Evolutionary conservation across 2,329 filamentous ascomycete genomes (phyloP), one percentile per base, ranked within the genome.

Genomic region (Penicillium sp.): DNA sequence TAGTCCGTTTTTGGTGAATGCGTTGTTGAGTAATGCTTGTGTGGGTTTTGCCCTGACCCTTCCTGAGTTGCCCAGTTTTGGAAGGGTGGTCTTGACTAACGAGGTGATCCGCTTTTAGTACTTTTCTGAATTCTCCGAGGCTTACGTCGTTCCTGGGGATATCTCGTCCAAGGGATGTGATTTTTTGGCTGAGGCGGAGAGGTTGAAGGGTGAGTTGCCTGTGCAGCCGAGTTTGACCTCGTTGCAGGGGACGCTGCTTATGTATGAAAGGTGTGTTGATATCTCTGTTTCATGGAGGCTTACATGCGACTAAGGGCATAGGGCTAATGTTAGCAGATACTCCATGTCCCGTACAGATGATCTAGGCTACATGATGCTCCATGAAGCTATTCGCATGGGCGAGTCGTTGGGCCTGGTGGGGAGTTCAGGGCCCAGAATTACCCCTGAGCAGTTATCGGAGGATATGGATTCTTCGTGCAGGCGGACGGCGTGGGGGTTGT

Each of bases 1-100:
- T 76, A 94, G 91, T 0, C 87, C 91, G 1, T 79, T 96, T 60
- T 79, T 97, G n/a, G 92, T 97, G 60, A 96, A 96, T 76, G 90
- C 92, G 4, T 92, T 96, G 83, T 82, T 96, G 50, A 89, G 92
- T 28, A 75, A 74, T 68, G 75, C 75, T 57, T 78, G 75, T 65
- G 75, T 78, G 63, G 54, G 75, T 70, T 11, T 37, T 20, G 20
- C 34, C 42, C 28, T 22, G 54, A 17, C 5, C 50, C 42, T 6
- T 0, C 15, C 49, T n/a, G 35, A 8, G 51, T 25, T 5, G 14
- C 22, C 20, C 4, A 39, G 14, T 22, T 6, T 14, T 20, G 2
- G 10, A 1, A 50, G 22, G 38, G 31, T 14, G 12, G 3, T 8
- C 38, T 7, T 57, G 25, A 38, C 42, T 64, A 42, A 20, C 20